phyloP scores from a whole-genome alignment of 2,329 filamentous ascomycete species.

The Fusarium denticulatum region DNA sequence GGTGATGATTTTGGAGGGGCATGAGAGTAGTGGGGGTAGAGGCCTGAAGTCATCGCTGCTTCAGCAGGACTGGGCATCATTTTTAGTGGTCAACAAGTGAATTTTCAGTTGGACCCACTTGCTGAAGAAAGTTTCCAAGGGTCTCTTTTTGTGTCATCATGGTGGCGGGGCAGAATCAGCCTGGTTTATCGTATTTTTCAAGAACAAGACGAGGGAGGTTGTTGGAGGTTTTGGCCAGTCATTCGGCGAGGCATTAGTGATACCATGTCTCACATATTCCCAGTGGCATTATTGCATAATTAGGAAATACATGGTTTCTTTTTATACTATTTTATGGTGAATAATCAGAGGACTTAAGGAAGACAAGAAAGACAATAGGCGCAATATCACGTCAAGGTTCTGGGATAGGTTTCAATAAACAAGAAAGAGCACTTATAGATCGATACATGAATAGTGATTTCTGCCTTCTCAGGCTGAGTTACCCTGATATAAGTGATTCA shows the following conservation, averaged over 20 bases:
- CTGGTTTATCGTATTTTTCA: conserved; percentile 5
- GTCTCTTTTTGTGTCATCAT: conserved; percentile 34
- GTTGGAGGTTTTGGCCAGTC: neutral
- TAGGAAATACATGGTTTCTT: neutral
- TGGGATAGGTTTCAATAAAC: neutral
- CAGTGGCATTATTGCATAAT: neutral
- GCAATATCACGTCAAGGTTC: too few relatives aligned
- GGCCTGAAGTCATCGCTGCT: conserved; percentile 45
- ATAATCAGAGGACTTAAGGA: too few relatives aligned
- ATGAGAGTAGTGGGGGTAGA: conserved; percentile 40
- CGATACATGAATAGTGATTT: neutral
- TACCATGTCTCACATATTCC: neutral
- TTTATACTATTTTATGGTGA: neutral
- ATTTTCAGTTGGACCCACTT: conserved; percentile 42
- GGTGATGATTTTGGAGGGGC: conserved; percentile 43
- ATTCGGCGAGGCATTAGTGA: neutral
- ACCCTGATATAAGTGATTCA: neutral
- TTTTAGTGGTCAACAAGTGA: conserved; percentile 34
- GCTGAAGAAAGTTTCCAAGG: conserved; percentile 37
- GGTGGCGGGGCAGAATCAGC: conserved; percentile 34
- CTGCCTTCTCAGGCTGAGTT: neutral
- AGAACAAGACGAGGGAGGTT: neutral
- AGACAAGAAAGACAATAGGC: neutral
- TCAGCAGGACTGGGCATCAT: conserved; percentile 36
- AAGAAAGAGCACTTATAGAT: neutral